Evolutionary conservation across 2,329 filamentous ascomycete genomes (phyloP), one percentile per base, ranked within the genome.

Genomic region (Xylaria sp.): DNA sequence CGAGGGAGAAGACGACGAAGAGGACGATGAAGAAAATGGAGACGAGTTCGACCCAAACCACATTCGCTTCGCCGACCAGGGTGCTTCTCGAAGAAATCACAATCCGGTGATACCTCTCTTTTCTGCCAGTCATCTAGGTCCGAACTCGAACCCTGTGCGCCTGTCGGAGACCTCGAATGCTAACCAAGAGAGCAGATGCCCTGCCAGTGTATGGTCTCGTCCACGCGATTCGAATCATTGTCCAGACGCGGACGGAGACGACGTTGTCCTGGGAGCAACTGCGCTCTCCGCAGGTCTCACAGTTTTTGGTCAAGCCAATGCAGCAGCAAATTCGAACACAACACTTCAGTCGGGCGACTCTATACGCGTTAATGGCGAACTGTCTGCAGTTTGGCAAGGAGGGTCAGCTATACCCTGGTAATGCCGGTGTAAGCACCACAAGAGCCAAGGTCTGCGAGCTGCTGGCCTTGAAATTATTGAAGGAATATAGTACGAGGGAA

Each of bases 271-370:
- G 94, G 94, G 95, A 98, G 73, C 95, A 98, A 80, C 85, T 98
- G 71, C 90, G 94, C 72, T 97, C 94, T n/a, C 95, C 95, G 2
- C 95, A 98, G 79, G 91, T 98, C 66, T 97, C 94, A 18, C 94
- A 97, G 78, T 98, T 98, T 79, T 87, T 98, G 44, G 88, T 98
- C 78, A 98, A 98, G 84, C 95, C 95, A 2, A 96, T 98, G 84
- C 94, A 96, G 80, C 92, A 96, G 78, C 92, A 95, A 79, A 94
- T 98, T 72, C 90, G 91, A 69, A 86, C 89, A 18, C 89, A 92
- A 61, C 93, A 97, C 81, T 95, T 97, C 80, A 94, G 92, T 37
- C 88, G 92, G 57, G 94, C 93, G 10, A 96, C 94, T 0, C 81
- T 98, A 46, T 98, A 97, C 82, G 94, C 94, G 2, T 83, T 98